Evolutionary conservation across 2,329 filamentous ascomycete genomes (phyloP).

Genomic region (Rosellinia necatrix): DNA sequence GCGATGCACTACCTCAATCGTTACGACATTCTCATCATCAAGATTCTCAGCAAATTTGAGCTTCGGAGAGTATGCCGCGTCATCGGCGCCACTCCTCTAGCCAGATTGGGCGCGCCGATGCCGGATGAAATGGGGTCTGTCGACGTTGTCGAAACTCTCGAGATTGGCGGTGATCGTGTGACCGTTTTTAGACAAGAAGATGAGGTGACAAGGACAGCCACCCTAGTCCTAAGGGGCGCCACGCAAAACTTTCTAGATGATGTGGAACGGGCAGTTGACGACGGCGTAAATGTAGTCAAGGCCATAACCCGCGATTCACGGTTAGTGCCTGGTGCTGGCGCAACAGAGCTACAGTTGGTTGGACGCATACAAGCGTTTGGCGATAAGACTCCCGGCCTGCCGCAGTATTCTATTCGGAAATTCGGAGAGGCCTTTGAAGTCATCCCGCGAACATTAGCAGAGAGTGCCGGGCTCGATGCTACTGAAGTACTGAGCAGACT

Average conservation of each 20-base stretch:
- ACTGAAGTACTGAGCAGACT: slow-evolving; percentile 93
- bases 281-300: slow-evolving; percentile 98
- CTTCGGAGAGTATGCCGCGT: slow-evolving; percentile 93
- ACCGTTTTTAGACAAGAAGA: slow-evolving; percentile 98
- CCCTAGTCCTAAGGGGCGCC: slow-evolving; percentile 89
- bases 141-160: slow-evolving; percentile 93
- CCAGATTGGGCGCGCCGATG: slow-evolving; percentile 95
- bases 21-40: slow-evolving; percentile 93
- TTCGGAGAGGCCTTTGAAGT: slow-evolving; percentile 98
- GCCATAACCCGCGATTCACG: slow-evolving; percentile 93
- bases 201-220: slow-evolving; percentile 89
- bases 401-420: slow-evolving; percentile 97
- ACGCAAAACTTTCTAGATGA: slow-evolving; percentile 99
- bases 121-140: slow-evolving; percentile 98
- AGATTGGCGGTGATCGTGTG: slow-evolving; percentile 97
- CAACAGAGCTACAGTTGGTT: slow-evolving; percentile 90
- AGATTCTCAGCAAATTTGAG: slow-evolving; percentile 98
- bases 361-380: slow-evolving; percentile 89
- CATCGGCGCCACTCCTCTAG: slow-evolving; percentile 94
- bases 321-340: slow-evolving; percentile 90
- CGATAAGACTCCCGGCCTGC: slow-evolving; percentile 88
- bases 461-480: slow-evolving; percentile 93
- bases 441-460: slow-evolving; percentile 88
- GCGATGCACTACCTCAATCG: slow-evolving; percentile 98
- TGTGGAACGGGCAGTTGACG: slow-evolving; percentile 93